These are phyloP conservation scores for Penicillium samsonianum DNA, from an alignment of 495 filamentous ascomycete genomes.

Conservation along the genomic window DNA sequence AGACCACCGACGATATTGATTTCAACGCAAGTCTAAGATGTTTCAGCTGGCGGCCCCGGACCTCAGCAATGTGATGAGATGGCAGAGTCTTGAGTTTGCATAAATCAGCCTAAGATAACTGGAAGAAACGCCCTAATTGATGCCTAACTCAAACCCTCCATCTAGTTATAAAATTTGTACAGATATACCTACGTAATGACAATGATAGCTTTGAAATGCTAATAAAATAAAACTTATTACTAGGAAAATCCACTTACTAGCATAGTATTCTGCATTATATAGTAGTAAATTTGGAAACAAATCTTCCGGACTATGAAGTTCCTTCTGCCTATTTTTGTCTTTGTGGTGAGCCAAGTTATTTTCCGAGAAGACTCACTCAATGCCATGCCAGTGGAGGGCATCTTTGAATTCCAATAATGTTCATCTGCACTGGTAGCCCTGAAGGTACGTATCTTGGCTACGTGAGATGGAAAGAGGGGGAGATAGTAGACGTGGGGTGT, in stretches of 20 bases:
- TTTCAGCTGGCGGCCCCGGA: background rate
- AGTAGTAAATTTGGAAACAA: no score
- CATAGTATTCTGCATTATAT: no score
- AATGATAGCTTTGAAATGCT: no score
- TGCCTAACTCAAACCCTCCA: background rate
- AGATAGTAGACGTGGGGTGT: background rate
- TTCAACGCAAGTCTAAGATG: conserved; percentile 13
- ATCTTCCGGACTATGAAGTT: no score
- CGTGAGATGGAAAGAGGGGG: background rate
- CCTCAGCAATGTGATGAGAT: conserved; percentile 1
- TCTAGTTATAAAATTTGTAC: background rate
- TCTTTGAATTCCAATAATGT: conserved; percentile 18
- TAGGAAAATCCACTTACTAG: no score
- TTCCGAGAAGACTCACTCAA: no score
- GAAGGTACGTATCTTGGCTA: conserved; percentile 6
- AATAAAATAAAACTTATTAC: no score
- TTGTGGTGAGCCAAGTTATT: no score
- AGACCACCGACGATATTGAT: background rate
- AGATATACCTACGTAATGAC: background rate
- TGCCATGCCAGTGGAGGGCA: conserved; percentile 14
- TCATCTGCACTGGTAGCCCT: conserved; percentile 5
- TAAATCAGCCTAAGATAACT: background rate
- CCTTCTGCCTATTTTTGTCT: no score
- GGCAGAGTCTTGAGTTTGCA: background rate
- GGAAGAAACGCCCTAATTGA: background rate